Percentiles rank a stretch among this genome's conserved stretches.
These are phyloP conservation scores for Cornus kousa DNA, from an alignment of 148 eudicot genomes.

Conservation along the genomic window DNA sequence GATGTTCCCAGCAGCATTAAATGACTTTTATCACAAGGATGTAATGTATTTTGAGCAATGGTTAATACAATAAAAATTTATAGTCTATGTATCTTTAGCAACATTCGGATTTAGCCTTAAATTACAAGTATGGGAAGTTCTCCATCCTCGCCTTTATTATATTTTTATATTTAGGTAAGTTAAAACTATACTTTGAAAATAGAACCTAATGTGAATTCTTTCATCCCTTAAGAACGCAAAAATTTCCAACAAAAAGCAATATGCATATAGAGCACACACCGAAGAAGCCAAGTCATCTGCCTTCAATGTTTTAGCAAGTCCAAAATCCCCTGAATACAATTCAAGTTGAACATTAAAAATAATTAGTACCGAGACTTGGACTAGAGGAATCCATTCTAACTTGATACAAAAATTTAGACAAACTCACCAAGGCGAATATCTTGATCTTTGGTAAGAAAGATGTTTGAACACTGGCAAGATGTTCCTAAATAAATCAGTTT, in stretches of 20 bases:
- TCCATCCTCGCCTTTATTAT: not conserved
- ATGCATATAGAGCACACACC: slow-evolving; percentile 36
- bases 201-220: slow-evolving; percentile 12
- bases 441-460: slow-evolving; percentile 93
- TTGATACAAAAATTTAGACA: not conserved
- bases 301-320: slow-evolving; percentile 96
- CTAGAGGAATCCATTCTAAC: not conserved
- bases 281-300: slow-evolving; percentile 99
- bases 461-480: slow-evolving; percentile 87
- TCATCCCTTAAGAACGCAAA: not conserved
- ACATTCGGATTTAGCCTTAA: not conserved
- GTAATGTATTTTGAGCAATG: not conserved
- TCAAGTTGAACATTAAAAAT: slow-evolving; percentile 1
- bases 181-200: not conserved
- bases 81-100: not conserved
- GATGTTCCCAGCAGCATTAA: not conserved
- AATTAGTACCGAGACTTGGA: not conserved
- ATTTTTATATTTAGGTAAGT: not conserved
- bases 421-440: slow-evolving; percentile 88
- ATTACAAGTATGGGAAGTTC: not conserved
- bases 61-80: too few species aligned
- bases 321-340: slow-evolving; percentile 79
- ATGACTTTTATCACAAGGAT: not conserved
- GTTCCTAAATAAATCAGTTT: slow-evolving; percentile 20
- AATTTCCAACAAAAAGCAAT: too few species aligned